phyloP scores from a whole-genome alignment of 2,329 filamentous ascomycete species.

The Alternaria dauci region DNA sequence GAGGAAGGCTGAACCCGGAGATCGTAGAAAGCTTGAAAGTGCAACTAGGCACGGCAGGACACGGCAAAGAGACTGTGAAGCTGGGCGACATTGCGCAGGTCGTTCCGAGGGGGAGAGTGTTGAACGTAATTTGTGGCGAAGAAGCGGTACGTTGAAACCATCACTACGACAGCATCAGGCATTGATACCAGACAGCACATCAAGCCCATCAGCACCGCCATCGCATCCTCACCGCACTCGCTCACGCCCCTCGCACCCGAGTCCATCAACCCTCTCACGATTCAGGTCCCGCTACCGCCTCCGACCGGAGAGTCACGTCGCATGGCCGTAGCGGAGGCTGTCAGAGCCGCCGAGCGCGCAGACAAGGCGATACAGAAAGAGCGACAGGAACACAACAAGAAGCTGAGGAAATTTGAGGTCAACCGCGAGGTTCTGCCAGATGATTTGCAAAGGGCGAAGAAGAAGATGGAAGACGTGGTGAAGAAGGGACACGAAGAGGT shows the following conservation, averaged over 20 bases:
- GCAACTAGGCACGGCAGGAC: conserved; percentile 58
- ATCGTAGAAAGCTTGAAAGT: conserved; percentile 69
- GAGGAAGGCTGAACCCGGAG: conserved; percentile 69
- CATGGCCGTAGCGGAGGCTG: conserved; percentile 49
- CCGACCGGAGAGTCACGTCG: conserved; percentile 65
- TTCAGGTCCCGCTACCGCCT: conserved; percentile 65
- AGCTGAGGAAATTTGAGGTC: conserved; percentile 55
- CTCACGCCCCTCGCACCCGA: conserved; percentile 62
- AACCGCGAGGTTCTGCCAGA: conserved; percentile 56
- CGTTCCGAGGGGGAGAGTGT: conserved; percentile 68
- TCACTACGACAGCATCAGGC: not conserved
- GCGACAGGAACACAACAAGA: conserved; percentile 59
- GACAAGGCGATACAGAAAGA: conserved; percentile 54
- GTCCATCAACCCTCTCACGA: conserved; percentile 58
- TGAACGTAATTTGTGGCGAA: conserved; percentile 71
- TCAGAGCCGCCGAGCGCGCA: conserved; percentile 55
- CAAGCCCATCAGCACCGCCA: conserved; percentile 63
- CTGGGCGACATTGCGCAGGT: conserved; percentile 73
- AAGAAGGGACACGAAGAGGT: conserved; percentile 59
- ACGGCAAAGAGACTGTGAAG: conserved; percentile 60
- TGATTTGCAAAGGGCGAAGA: conserved; percentile 59
- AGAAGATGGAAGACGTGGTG: conserved; percentile 61
- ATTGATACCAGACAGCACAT: conserved; percentile 55
- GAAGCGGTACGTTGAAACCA: conserved; percentile 61
- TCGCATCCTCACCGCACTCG: conserved; percentile 60